These are phyloP conservation scores for Xylaria acuta DNA, from an alignment of 495 filamentous ascomycete genomes.

Conservation along the genomic window DNA sequence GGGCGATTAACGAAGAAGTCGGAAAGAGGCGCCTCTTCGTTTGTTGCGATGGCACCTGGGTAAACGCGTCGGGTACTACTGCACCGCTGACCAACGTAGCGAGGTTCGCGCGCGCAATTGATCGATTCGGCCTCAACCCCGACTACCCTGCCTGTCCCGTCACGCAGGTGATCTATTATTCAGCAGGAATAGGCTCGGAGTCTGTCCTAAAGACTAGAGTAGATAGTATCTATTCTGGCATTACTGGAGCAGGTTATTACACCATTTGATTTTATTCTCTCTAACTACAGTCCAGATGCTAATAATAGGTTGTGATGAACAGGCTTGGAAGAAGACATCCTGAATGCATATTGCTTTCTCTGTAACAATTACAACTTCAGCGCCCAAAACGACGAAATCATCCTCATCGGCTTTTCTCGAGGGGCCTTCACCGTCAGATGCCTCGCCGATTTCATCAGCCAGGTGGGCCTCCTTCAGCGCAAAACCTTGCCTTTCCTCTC, in stretches of 20 bases:
- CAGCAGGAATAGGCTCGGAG: constrained; percentile 12
- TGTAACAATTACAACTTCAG: constrained; percentile 58
- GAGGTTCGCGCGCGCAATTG: constrained; percentile 8
- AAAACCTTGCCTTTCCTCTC: constrained; percentile 12
- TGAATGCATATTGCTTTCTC: constrained; percentile 65
- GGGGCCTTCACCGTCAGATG: constrained; percentile 67
- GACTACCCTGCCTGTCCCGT: background rate
- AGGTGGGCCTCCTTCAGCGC: constrained; percentile 56
- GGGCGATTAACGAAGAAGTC: background rate
- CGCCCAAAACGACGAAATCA: constrained; percentile 62
- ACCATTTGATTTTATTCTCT: background rate
- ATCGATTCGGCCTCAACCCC: constrained; percentile 19
- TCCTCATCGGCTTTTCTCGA: constrained; percentile 69
- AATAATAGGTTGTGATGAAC: background rate
- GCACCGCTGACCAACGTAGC: constrained; percentile 18
- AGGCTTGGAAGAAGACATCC: constrained; percentile 45
- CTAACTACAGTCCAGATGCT: background rate
- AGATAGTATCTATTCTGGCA: constrained; percentile 30
- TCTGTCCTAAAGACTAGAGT: constrained; percentile 13
- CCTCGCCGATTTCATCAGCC: constrained; percentile 60
- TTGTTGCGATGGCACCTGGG: constrained; percentile 22
- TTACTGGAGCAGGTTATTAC: constrained; percentile 38
- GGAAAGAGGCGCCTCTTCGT: constrained; percentile 24
- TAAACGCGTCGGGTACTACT: constrained; percentile 13
- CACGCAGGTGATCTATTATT: constrained; percentile 19